Base-by-base conservation (phyloP, 441 rosid genomes). In the Dalechampia spathulata region DNA sequence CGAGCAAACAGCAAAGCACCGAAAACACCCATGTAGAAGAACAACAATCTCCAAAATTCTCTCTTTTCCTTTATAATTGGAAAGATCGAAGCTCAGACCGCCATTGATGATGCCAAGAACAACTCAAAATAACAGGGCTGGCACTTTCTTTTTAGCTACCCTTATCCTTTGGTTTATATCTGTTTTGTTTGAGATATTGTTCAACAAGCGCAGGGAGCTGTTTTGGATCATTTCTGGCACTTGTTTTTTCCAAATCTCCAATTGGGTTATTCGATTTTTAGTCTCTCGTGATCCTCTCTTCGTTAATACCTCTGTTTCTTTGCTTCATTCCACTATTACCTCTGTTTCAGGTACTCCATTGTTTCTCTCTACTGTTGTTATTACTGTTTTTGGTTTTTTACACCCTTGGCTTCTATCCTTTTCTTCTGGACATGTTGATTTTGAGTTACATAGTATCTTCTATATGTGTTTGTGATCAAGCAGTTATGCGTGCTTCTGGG, bases 291-390 rank as follows among this genome's bases (percentile, higher is more conserved):
- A 87, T 49, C 84, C 92, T 69, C 82, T 85, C 66, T 83, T 85
- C 47, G 98, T 90, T 34, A 90, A 87, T 13, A 87, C 96, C 69
- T 75, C 81, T 26, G 95, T 85, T 62, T 90, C 98, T 57, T 88
- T 90, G 51, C 81, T 90, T 69, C 98, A 90, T 69, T 87, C 98
- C 49, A 55, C 82, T 27, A 26, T 80, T 60, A 83, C 87, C 53
- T 90, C 98, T 32, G 68, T 62, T 58, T 87, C 96, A 79, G 98
- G 98, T 90, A 22, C 69, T 44, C 26, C 0, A 11, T 34, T 4
- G 19, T 45, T 9, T 16, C 2, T 41, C 52, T 22, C n/a, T n/a
- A n/a, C n/a, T n/a, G n/a, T n/a, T n/a, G n/a, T n/a, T n/a, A n/a
- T n/a, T n/a, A n/a, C n/a, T n/a, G n/a, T n/a, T 39, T 17, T 34